A percentile compares a stretch with the other conserved stretches of the same genome.
Conservation (phyloP, 106 monocot species). For the Phalaenopsis aphrodite region DNA sequence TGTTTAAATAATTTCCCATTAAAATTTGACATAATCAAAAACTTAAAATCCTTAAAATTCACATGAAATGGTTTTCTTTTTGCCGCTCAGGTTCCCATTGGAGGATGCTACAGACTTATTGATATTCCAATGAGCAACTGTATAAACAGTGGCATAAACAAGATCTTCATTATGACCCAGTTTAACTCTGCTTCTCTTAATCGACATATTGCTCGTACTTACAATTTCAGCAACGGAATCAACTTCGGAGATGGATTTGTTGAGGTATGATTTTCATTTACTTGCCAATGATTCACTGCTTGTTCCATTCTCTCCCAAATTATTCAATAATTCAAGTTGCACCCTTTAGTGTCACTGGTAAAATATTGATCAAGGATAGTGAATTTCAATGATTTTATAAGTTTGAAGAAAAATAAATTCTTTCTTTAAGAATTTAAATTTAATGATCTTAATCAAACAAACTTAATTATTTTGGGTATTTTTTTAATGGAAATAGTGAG, state of each 20-base stretch:
- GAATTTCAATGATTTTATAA: not conserved
- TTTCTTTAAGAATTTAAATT: too few species aligned
- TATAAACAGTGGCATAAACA: conserved; percentile 89
- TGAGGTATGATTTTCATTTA: conserved; percentile 37
- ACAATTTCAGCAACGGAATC: conserved; percentile 62
- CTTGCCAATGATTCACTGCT: not conserved
- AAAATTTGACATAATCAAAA: not conserved
- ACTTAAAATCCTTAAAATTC: not conserved
- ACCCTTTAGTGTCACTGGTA: not conserved
- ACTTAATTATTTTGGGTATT: not conserved
- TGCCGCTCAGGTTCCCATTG: conserved; percentile 62
- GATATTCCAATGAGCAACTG: conserved; percentile 95
- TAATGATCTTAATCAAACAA: not conserved
- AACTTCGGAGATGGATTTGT: conserved; percentile 80
- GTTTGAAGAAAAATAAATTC: not conserved
- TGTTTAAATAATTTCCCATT: not conserved
- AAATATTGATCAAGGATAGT: not conserved
- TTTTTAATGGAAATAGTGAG: not conserved
- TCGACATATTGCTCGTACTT: conserved; percentile 71
- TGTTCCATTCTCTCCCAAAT: not conserved
- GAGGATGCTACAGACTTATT: conserved; percentile 79
- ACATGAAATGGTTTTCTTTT: not conserved
- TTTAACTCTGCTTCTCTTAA: conserved; percentile 87
- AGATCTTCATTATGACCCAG: conserved; percentile 88
- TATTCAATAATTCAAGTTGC: not conserved